Conservation (phyloP, 2,329 filamentous ascomycete genomes). For the Mollisiaceae sp. region DNA sequence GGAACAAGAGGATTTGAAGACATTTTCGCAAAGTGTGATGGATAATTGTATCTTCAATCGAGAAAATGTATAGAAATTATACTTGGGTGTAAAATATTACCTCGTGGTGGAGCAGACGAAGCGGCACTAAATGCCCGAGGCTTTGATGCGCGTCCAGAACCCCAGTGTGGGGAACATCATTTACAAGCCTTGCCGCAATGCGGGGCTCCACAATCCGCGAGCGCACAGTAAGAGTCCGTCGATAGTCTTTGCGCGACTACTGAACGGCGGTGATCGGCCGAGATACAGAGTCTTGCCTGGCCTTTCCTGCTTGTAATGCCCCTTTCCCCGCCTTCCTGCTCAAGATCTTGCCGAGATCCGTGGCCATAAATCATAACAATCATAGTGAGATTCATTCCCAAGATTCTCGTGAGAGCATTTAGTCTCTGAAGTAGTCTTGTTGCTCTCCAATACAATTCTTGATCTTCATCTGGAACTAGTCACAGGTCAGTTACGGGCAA, state of each 20-base stretch:
- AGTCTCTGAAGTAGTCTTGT: not conserved
- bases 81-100: not conserved
- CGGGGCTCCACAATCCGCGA: constrained; percentile 6
- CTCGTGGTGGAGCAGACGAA: not conserved
- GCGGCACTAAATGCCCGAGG: not conserved
- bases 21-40: not conserved
- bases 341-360: not conserved
- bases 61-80: not conserved
- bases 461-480: too few relatives aligned
- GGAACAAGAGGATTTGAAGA: constrained; percentile 5
- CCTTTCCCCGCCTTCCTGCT: not conserved
- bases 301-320: not conserved
- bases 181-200: not conserved
- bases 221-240: not conserved
- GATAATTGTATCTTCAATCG: not conserved
- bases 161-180: not conserved
- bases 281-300: not conserved
- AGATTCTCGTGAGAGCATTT: not conserved
- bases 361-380: not conserved
- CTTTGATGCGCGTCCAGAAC: not conserved
- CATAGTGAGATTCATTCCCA: not conserved
- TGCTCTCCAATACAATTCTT: too few relatives aligned
- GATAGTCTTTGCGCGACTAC: not conserved
- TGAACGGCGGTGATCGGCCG: not conserved
- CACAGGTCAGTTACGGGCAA: too few relatives aligned